phyloP scores from a whole-genome alignment of 148 eudicot species.

The Cornus controversa region DNA sequence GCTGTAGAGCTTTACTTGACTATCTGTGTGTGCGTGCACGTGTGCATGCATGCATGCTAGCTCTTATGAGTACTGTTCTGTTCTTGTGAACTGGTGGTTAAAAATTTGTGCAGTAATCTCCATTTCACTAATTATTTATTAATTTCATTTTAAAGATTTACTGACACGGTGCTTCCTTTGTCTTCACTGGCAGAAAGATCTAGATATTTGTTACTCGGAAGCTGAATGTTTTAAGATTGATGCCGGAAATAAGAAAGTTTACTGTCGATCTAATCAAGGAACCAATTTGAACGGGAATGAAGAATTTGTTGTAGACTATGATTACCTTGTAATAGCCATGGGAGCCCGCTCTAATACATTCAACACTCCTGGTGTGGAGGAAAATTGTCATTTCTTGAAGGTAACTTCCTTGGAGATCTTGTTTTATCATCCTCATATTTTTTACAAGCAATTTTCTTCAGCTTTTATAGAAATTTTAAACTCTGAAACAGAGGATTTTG shows the following conservation, averaged over 20 bases:
- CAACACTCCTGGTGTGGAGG: constrained; percentile 44
- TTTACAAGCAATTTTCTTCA: not conserved
- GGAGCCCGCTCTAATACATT: constrained; percentile 43
- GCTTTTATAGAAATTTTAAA: not conserved
- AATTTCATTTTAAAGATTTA: not conserved
- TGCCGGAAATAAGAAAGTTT: constrained; percentile 31
- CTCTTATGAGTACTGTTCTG: not conserved
- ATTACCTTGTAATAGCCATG: constrained; percentile 38
- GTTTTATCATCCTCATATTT: not conserved
- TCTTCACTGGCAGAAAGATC: constrained; percentile 24
- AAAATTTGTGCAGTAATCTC: not conserved
- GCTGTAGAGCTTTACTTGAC: not conserved
- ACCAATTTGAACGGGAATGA: constrained; percentile 18
- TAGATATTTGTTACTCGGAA: constrained; percentile 25
- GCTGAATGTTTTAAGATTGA: constrained; percentile 42
- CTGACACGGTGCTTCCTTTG: not conserved
- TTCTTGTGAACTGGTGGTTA: not conserved
- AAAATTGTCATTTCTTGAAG: constrained; percentile 38
- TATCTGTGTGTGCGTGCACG: no score
- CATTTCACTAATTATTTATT: not conserved
- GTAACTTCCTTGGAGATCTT: constrained; percentile 11
- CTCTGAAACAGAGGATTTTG: not conserved
- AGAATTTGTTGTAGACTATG: constrained; percentile 37
- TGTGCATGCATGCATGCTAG: no score
- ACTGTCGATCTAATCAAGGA: constrained; percentile 28